These are phyloP conservation scores for Amborella trichopoda DNA, from an alignment of 164 flowering plant genomes.

Conservation along the genomic window DNA sequence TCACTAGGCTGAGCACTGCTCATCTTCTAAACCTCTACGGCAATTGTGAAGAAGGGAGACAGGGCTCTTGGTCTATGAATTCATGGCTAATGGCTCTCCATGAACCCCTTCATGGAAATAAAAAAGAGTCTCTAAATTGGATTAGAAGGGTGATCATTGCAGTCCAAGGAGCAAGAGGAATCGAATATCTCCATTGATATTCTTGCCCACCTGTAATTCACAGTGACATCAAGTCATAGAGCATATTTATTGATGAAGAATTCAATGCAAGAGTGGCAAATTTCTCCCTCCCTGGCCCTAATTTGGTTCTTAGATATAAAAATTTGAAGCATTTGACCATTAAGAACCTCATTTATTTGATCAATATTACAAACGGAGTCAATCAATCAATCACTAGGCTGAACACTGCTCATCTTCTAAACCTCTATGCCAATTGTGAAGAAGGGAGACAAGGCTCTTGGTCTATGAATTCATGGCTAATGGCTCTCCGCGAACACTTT, in stretches of 20 bases:
- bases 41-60: slow-evolving; percentile 91
- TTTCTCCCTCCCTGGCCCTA: slow-evolving; percentile 87
- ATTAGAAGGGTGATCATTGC: slow-evolving; percentile 78
- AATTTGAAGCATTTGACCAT: slow-evolving; percentile 92
- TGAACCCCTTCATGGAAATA: slow-evolving; percentile 69
- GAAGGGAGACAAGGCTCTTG: slow-evolving; percentile 85
- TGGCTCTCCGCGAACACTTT: slow-evolving; percentile 89
- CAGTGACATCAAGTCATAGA: slow-evolving; percentile 88
- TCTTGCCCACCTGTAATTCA: slow-evolving; percentile 98
- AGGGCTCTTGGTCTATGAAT: slow-evolving; percentile 96
- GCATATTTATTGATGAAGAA: slow-evolving; percentile 88
- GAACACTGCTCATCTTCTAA: slow-evolving; percentile 88
- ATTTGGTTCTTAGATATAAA: slow-evolving; percentile 87
- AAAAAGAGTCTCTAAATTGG: slow-evolving; percentile 79
- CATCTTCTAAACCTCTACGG: slow-evolving; percentile 88
- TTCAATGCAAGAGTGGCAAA: slow-evolving; percentile 92
- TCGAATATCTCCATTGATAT: slow-evolving; percentile 91
- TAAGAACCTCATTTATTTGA: no score
- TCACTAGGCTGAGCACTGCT: slow-evolving; percentile 86
- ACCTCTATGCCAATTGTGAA: slow-evolving; percentile 89
- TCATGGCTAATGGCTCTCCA: slow-evolving; percentile 96
- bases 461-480: slow-evolving; percentile 99
- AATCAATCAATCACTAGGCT: no score
- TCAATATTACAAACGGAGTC: no score
- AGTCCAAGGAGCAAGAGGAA: slow-evolving; percentile 94